Percentiles rank a stretch among this genome's conserved stretches.
Evolutionary conservation across 2,329 filamentous ascomycete genomes (phyloP).

Genomic region (Cladophialophora exuberans): DNA sequence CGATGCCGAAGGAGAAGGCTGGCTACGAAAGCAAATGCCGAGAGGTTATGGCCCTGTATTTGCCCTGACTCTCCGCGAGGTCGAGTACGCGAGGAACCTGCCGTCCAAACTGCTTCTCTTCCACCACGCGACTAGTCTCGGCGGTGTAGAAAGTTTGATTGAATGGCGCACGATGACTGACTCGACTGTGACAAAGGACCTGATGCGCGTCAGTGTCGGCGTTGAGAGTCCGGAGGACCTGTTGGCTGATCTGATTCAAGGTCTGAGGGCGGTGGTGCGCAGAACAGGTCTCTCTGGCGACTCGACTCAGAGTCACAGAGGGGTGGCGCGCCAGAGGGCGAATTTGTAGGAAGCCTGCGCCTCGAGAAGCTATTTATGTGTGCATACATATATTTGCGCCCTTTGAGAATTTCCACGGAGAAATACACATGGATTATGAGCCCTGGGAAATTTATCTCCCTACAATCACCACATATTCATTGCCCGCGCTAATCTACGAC

Average conservation of each 20-base stretch:
- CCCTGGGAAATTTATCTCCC: no score
- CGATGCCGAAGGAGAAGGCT: slow-evolving; percentile 68
- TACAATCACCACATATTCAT: no score
- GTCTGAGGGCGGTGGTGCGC: slow-evolving; percentile 66
- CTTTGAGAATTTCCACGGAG: no score
- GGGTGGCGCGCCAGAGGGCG: no score
- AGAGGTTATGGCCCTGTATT: slow-evolving; percentile 90
- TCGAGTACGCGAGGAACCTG: slow-evolving; percentile 65
- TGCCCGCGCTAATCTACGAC: no score
- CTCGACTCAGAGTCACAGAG: no score
- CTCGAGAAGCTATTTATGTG: no score
- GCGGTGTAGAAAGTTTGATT: slow-evolving; percentile 92
- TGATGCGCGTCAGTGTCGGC: slow-evolving; percentile 83
- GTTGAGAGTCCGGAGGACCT: slow-evolving; percentile 87
- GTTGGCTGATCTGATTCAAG: slow-evolving; percentile 71
- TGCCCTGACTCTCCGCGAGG: slow-evolving; percentile 66
- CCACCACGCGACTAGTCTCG: slow-evolving; percentile 91
- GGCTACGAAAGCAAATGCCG: slow-evolving; percentile 88
- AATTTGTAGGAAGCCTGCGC: no score
- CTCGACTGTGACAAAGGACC: slow-evolving; percentile 66
- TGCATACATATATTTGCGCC: no score
- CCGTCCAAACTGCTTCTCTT: slow-evolving; percentile 82
- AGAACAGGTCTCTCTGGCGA: no score
- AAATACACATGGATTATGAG: no score
- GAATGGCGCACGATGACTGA: slow-evolving; percentile 97